Conservation (phyloP, 192 early-diverging fungal species). For the Jimgerdemannia flammicorona region DNA sequence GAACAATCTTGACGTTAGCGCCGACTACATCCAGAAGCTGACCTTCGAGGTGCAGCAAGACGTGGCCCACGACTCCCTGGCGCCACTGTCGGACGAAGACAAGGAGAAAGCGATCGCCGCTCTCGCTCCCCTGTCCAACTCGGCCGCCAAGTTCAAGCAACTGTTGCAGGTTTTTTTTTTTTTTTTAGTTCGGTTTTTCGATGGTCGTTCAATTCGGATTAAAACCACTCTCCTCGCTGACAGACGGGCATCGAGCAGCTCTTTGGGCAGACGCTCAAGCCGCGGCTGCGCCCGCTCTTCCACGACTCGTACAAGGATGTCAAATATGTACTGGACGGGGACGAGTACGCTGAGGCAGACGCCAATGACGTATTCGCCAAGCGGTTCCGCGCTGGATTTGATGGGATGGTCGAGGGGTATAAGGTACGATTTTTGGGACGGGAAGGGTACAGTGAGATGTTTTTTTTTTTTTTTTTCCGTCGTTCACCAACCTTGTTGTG, state of each 20-base stretch:
- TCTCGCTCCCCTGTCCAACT: conserved; percentile 52
- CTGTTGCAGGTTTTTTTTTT: conserved; percentile 50
- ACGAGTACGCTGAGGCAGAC: conserved; percentile 85
- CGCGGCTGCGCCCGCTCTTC: conserved; percentile 72
- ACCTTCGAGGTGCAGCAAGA: conserved; percentile 60
- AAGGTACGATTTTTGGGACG: conserved; percentile 39
- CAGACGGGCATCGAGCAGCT: conserved; percentile 72
- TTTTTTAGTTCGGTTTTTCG: conserved; percentile 13
- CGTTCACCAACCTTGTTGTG: too few relatives aligned
- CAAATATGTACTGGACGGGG: conserved; percentile 87
- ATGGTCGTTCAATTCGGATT: not conserved
- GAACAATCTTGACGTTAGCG: conserved; percentile 87
- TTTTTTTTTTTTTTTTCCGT: not conserved
- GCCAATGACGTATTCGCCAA: conserved; percentile 80
- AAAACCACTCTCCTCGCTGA: conserved; percentile 5
- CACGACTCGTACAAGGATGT: conserved; percentile 80
- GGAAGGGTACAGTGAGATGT: not conserved
- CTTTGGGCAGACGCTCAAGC: conserved; percentile 73
- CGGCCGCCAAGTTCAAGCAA: conserved; percentile 60
- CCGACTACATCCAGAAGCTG: conserved; percentile 75
- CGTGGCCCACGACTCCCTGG: conserved; percentile 31
- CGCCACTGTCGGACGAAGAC: conserved; percentile 43
- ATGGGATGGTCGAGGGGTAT: conserved; percentile 49
- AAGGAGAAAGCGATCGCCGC: conserved; percentile 52
- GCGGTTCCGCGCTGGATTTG: conserved; percentile 73